Conservation (phyloP, 768 basidiomycete genomes). For the Kwoniella mangroviensis region DNA sequence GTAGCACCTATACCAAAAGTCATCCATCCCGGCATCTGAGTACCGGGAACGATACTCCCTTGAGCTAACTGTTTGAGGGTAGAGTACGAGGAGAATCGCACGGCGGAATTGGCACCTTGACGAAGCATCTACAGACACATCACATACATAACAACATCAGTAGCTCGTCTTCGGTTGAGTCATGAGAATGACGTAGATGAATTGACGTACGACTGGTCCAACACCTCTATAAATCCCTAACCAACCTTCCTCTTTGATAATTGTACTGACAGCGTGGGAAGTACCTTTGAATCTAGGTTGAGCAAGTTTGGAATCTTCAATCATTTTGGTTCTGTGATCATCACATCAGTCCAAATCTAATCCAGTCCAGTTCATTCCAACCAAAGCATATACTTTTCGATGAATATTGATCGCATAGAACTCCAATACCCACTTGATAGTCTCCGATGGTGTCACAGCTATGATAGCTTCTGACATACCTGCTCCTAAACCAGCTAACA, state of each 20-base stretch:
- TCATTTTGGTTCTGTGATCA: constrained; percentile 83
- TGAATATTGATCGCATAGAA: no score
- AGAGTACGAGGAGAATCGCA: constrained; percentile 92
- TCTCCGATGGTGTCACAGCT: constrained; percentile 96
- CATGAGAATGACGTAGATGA: background rate
- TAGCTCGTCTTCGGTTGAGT: background rate
- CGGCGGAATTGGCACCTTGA: constrained; percentile 96
- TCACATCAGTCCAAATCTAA: no score
- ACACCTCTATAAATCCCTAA: constrained; percentile 78
- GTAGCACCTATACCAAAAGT: constrained; percentile 94
- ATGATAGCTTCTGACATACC: constrained; percentile 91
- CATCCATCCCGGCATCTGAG: constrained; percentile 79
- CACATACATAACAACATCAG: background rate
- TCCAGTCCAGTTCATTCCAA: no score
- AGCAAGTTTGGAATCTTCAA: constrained; percentile 87
- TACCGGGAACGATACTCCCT: constrained; percentile 78
- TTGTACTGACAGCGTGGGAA: constrained; percentile 77
- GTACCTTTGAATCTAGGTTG: constrained; percentile 85
- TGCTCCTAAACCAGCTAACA: constrained; percentile 71
- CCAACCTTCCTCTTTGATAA: constrained; percentile 83
- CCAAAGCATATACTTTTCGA: no score
- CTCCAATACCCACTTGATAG: constrained; percentile 78
- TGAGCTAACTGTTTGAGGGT: constrained; percentile 93
- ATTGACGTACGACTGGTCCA: constrained; percentile 79
- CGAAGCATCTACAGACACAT: constrained; percentile 76